Evolutionary conservation across 2,329 filamentous ascomycete species (phyloP), one percentile per base, ranked within the genome.

Genomic region (Trichoderma gracile): DNA sequence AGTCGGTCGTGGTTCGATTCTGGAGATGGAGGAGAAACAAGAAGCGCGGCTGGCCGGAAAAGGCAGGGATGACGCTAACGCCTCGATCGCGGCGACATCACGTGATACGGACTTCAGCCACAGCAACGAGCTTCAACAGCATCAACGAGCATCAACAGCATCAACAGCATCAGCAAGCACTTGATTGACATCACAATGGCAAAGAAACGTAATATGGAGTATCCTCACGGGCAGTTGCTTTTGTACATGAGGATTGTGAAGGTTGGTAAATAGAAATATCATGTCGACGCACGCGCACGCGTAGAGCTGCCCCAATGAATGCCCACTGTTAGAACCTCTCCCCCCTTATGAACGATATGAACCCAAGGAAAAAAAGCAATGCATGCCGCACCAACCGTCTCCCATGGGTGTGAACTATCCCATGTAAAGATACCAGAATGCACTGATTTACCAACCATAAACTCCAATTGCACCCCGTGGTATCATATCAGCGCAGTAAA

Each of bases 401-500:
- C 27, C 33, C 46, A 62, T 56, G 47, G 54, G 12, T 38, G 33
- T 21, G 52, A 59, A 60, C 19, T 38, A 38, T 25, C 55, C 55
- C 33, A 21, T 46, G 45, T 54, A 52, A 14, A 65, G 50, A 55
- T 50, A 66, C 59, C 57, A 64, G 67, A 69, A 69, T 61, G 58
- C 46, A 61, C 58, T 53, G 58, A 53, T 52, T 23, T 53, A 61
- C 67, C 69, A 67, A 69, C 73, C 68, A 66, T 68, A 72, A 71
- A 73, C 71, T 69, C 75, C 75, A 69, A 58, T 67, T 47, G 33
- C 10, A 68, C 73, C 58, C 72, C 70, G 67, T 77, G 74, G 74
- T 77, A 77, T 77, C 75, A 77, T 76, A 68, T 74, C 72, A 70
- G 66, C 50, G 66, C 58, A 45, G 67, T 66, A 61, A 68, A 69